Conservation (phyloP, 2,329 filamentous ascomycete species). For the Fusarium goolgardi region DNA sequence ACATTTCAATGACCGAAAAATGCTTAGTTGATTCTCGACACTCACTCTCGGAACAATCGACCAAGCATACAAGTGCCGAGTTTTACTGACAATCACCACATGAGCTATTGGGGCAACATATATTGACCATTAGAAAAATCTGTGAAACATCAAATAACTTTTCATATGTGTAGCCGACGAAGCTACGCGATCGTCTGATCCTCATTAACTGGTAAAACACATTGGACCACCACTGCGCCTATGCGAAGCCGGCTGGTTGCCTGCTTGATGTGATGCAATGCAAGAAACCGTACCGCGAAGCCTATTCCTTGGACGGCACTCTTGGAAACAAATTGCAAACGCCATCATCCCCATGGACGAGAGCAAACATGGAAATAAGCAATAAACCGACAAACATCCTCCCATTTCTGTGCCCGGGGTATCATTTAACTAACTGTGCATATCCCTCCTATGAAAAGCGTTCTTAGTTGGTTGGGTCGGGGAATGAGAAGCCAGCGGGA, state of each 20-base stretch:
- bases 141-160: slow-evolving; percentile 27
- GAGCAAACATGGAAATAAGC: slow-evolving; percentile 27
- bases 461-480: slow-evolving; percentile 48
- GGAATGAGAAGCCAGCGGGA: slow-evolving; percentile 55
- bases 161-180: slow-evolving; percentile 22
- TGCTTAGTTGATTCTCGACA: background rate
- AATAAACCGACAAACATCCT: slow-evolving; percentile 32
- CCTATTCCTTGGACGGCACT: slow-evolving; percentile 1
- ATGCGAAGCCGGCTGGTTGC: slow-evolving; percentile 17
- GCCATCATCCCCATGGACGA: slow-evolving; percentile 20
- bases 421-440: slow-evolving; percentile 34
- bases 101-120: background rate
- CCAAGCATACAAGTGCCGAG: background rate
- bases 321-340: slow-evolving; percentile 25
- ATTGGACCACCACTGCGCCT: slow-evolving; percentile 1
- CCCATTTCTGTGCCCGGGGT: slow-evolving; percentile 34
- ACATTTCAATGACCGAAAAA: background rate
- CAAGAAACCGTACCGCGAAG: slow-evolving; percentile 14
- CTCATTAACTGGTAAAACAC: slow-evolving; percentile 9
- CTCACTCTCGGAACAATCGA: background rate
- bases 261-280: slow-evolving; percentile 19
- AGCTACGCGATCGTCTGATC: slow-evolving; percentile 15
- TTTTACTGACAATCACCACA: background rate
- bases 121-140: background rate
- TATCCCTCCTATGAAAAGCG: slow-evolving; percentile 11